These are phyloP conservation scores for Pyrenochaeta sp. DNA, from an alignment of 2,329 filamentous ascomycete species.

Conservation along the genomic window DNA sequence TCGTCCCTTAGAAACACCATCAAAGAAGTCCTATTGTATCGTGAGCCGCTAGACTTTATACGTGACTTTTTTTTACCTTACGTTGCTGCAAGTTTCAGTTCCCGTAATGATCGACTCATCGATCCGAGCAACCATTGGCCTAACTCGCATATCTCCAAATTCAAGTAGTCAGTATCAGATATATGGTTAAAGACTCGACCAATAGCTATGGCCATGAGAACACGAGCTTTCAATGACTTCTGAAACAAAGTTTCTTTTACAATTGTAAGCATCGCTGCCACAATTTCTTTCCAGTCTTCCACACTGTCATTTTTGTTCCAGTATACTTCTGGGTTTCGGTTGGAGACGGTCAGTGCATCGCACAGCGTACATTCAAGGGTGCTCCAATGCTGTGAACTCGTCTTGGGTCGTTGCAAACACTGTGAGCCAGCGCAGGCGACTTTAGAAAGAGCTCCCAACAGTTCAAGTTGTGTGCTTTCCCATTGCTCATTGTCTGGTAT, in stretches of 20 bases:
- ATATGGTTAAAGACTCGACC: constrained; percentile 75
- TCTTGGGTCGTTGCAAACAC: constrained; percentile 19
- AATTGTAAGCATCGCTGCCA: constrained; percentile 41
- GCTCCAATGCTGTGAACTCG: constrained; percentile 17
- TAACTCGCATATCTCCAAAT: constrained; percentile 71
- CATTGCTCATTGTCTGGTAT: constrained; percentile 24
- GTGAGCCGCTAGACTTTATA: background rate
- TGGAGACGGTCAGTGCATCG: constrained; percentile 17
- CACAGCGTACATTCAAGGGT: constrained; percentile 34
- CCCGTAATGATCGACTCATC: constrained; percentile 82
- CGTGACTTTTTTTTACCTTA: too few relatives aligned
- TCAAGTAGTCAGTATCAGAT: constrained; percentile 65
- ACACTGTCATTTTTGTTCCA: constrained; percentile 32
- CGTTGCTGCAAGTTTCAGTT: constrained; percentile 83
- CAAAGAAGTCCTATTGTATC: constrained; percentile 64
- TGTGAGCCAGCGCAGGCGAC: constrained; percentile 45
- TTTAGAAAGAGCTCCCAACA: constrained; percentile 39
- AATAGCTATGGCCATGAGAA: constrained; percentile 56
- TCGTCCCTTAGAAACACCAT: constrained; percentile 69
- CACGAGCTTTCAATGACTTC: constrained; percentile 36
- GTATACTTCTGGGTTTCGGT: constrained; percentile 16
- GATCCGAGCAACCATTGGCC: constrained; percentile 85
- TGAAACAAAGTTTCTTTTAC: constrained; percentile 40
- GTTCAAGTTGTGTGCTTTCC: constrained; percentile 29
- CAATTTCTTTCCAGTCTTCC: constrained; percentile 44